Percentiles rank a stretch among this genome's conserved stretches.
Conservation (phyloP, 192 early-diverging fungal species). For the Backusella liffmaniae region DNA sequence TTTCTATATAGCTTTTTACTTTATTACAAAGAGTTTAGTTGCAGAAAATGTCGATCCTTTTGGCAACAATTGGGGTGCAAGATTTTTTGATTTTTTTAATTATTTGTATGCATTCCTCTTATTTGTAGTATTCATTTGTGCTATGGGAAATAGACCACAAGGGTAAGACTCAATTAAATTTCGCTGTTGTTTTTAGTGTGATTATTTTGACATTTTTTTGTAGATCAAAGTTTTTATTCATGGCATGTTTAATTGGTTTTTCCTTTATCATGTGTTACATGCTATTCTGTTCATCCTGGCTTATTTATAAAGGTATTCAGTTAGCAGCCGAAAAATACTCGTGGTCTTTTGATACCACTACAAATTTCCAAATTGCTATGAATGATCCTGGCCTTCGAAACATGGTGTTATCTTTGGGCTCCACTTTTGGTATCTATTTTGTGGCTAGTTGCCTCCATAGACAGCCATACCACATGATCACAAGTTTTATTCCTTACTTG, state of each 20-base stretch:
- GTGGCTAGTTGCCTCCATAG: constrained; percentile 72
- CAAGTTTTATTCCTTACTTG: constrained; percentile 82
- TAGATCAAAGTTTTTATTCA: constrained; percentile 38
- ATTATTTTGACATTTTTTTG: not conserved
- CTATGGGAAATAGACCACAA: constrained; percentile 91
- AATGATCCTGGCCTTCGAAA: constrained; percentile 62
- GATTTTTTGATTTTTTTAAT: constrained; percentile 68
- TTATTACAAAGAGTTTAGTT: constrained; percentile 54
- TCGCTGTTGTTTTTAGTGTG: not conserved
- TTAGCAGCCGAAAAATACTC: constrained; percentile 53
- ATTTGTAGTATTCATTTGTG: constrained; percentile 76
- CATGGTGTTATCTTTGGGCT: constrained; percentile 73
- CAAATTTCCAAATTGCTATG: constrained; percentile 44
- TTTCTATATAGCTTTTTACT: constrained; percentile 83
- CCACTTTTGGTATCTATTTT: constrained; percentile 86
- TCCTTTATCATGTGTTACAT: constrained; percentile 54
- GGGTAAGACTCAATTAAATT: constrained; percentile 41
- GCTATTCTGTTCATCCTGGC: constrained; percentile 50
- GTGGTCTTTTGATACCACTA: constrained; percentile 36
- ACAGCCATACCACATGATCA: constrained; percentile 92
- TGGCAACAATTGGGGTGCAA: constrained; percentile 49
- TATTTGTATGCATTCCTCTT: constrained; percentile 78
- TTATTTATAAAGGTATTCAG: constrained; percentile 66
- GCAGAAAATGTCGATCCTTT: constrained; percentile 53
- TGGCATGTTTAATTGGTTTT: constrained; percentile 46